These are phyloP conservation scores for Colletotrichum sp. DNA, from an alignment of 2,329 filamentous ascomycete species.

Conservation along the genomic window DNA sequence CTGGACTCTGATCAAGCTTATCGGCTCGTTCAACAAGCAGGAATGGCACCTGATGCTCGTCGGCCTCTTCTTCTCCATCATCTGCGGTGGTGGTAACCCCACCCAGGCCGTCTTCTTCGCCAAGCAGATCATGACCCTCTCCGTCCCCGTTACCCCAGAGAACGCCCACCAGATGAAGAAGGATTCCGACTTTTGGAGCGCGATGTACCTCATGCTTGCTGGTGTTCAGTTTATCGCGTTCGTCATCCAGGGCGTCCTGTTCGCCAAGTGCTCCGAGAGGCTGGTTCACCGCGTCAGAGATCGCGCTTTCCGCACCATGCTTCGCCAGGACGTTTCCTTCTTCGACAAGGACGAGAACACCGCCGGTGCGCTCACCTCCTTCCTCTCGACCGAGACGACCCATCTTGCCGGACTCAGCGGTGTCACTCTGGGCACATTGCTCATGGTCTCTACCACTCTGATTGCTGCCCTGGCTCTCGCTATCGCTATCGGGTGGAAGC, in stretches of 20 bases:
- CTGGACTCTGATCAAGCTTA: constrained; percentile 79
- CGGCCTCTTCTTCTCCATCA: constrained; percentile 75
- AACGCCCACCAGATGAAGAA: constrained; percentile 62
- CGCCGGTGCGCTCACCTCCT: constrained; percentile 85
- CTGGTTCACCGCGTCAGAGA: constrained; percentile 85
- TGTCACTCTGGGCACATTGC: constrained; percentile 83
- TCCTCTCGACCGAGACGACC: constrained; percentile 88
- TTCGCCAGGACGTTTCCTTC: constrained; percentile 91
- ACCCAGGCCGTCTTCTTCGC: constrained; percentile 83
- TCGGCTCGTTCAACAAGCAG: constrained; percentile 77
- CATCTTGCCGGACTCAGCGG: constrained; percentile 89
- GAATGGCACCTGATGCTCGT: constrained; percentile 76
- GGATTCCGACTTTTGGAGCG: constrained; percentile 83
- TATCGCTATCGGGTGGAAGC: constrained; percentile 84
- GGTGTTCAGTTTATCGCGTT: constrained; percentile 75
- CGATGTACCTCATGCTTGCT: constrained; percentile 88
- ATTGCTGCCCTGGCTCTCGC: constrained; percentile 74
- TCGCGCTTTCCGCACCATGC: constrained; percentile 82
- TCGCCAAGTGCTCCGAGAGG: constrained; percentile 86
- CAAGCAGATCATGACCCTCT: constrained; percentile 80
- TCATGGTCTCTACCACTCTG: constrained; percentile 82
- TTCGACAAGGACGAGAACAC: constrained; percentile 92
- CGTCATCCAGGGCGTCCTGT: constrained; percentile 70
- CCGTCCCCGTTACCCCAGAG: constrained; percentile 52
- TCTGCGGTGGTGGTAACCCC: constrained; percentile 84